These are phyloP conservation scores for Blechomonas ayalai DNA, from an alignment of 208 protist species.

Conservation along the genomic window DNA sequence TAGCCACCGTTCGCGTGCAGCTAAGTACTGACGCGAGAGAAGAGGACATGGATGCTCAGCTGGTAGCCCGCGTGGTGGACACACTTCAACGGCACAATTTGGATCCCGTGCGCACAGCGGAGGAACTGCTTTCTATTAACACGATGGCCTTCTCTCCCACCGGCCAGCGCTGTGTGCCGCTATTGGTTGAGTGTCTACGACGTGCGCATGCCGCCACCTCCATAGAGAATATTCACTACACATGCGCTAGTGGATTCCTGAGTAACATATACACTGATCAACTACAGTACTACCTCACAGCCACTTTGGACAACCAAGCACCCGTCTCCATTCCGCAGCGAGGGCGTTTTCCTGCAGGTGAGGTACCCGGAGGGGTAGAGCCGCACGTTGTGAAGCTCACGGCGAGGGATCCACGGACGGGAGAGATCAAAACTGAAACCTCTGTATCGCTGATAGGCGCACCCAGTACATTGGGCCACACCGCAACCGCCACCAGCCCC, in stretches of 20 bases:
- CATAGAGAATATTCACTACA: conserved; percentile 47
- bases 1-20: conserved; percentile 35
- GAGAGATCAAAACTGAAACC: conserved; percentile 24
- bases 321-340: conserved; percentile 46
- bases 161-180: conserved; percentile 42
- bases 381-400: conserved; percentile 54
- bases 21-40: conserved; percentile 5
- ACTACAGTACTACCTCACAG: conserved; percentile 42
- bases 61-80: conserved; percentile 59
- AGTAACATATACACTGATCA: conserved; percentile 55
- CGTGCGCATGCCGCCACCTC: conserved; percentile 3
- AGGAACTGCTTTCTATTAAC: conserved; percentile 27
- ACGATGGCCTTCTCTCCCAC: conserved; percentile 16
- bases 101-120: conserved; percentile 23
- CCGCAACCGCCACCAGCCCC: neutral
- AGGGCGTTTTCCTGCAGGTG: conserved; percentile 44
- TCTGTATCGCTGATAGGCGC: conserved; percentile 38
- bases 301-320: conserved; percentile 35
- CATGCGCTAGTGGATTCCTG: conserved; percentile 43
- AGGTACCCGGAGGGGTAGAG: conserved; percentile 15
- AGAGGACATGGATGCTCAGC: conserved; percentile 26
- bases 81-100: conserved; percentile 44
- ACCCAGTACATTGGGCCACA: neutral
- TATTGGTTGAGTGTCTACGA: conserved; percentile 43
- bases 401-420: conserved; percentile 39